A percentile compares a stretch with the other conserved stretches of the same genome.
Conservation (phyloP, 2,329 filamentous ascomycete genomes). For the Colletotrichum sp. region DNA sequence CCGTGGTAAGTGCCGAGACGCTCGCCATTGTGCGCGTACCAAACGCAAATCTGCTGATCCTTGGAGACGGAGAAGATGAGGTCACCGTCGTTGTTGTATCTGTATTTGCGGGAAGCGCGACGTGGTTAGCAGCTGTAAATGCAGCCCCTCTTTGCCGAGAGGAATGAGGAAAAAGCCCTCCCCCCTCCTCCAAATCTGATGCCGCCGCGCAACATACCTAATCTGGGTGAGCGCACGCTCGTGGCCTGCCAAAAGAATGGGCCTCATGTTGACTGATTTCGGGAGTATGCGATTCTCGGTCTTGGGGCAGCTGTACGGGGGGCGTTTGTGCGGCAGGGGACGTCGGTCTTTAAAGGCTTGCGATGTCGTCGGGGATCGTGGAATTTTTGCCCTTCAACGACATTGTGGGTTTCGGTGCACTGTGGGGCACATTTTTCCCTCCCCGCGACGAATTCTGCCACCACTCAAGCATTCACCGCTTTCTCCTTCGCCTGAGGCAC, state of each 20-base stretch:
- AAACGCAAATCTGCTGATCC: slow-evolving; percentile 95
- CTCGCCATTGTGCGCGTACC: slow-evolving; percentile 98
- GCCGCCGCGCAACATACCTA: slow-evolving; percentile 59
- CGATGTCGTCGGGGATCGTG: slow-evolving; percentile 18
- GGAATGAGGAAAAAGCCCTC: neutral
- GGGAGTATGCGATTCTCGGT: slow-evolving; percentile 20
- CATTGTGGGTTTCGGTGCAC: slow-evolving; percentile 23
- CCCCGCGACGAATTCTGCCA: slow-evolving; percentile 22
- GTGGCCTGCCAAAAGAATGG: slow-evolving; percentile 94
- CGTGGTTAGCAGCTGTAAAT: slow-evolving; percentile 4
- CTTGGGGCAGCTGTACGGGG: slow-evolving; percentile 16
- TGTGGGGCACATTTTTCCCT: slow-evolving; percentile 20
- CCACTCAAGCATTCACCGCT: slow-evolving; percentile 11
- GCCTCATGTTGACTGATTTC: slow-evolving; percentile 76
- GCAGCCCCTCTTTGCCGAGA: neutral
- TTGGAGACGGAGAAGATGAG: slow-evolving; percentile 95
- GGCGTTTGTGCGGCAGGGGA: slow-evolving; percentile 19
- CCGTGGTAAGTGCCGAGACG: slow-evolving; percentile 95
- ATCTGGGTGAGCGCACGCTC: slow-evolving; percentile 96
- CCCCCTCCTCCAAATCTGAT: slow-evolving; percentile 3
- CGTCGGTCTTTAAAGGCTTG: slow-evolving; percentile 22
- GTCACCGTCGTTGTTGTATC: slow-evolving; percentile 94
- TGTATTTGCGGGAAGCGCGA: slow-evolving; percentile 33
- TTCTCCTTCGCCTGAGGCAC: slow-evolving; percentile 17
- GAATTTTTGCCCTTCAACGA: slow-evolving; percentile 24